Conservation (phyloP, 1,284 basidiomycete species). For the Tilletia indica region DNA sequence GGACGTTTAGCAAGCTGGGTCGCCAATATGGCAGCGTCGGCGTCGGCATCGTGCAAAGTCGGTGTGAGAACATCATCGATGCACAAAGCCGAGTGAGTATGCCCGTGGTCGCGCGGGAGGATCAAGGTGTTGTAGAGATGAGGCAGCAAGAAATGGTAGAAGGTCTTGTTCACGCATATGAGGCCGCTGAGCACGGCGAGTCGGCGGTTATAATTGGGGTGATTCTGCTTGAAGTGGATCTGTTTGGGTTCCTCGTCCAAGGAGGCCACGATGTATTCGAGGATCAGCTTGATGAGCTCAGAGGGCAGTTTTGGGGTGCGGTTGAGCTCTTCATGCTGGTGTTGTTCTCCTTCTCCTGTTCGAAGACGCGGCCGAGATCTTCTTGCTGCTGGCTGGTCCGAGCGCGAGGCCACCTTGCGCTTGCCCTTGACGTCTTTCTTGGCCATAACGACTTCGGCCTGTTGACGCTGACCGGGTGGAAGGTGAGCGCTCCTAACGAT, state of each 20-base stretch:
- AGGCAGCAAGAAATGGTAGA: background rate
- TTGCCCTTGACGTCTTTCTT: background rate
- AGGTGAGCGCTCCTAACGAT: no score
- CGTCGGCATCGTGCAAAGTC: background rate
- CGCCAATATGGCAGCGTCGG: background rate
- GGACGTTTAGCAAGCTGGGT: background rate
- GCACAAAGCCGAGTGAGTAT: background rate
- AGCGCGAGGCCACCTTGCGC: background rate
- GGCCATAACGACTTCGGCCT: background rate
- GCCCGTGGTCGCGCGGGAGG: background rate
- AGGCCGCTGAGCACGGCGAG: background rate
- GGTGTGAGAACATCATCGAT: background rate
- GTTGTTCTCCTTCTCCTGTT: background rate
- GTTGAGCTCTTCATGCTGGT: no score
- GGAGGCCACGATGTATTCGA: conserved; percentile 18
- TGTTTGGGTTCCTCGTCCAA: no score
- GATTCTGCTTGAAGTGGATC: background rate
- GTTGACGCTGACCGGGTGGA: no score
- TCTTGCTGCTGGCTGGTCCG: background rate
- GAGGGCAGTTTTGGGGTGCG: conserved; percentile 14
- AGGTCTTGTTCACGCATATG: background rate
- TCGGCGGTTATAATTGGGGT: background rate
- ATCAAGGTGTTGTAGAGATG: background rate
- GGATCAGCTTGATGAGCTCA: conserved; percentile 21
- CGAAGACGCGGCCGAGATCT: background rate